Conservation (phyloP, 371 early-diverging fungal species). For the Vairimorpha necatrix region DNA sequence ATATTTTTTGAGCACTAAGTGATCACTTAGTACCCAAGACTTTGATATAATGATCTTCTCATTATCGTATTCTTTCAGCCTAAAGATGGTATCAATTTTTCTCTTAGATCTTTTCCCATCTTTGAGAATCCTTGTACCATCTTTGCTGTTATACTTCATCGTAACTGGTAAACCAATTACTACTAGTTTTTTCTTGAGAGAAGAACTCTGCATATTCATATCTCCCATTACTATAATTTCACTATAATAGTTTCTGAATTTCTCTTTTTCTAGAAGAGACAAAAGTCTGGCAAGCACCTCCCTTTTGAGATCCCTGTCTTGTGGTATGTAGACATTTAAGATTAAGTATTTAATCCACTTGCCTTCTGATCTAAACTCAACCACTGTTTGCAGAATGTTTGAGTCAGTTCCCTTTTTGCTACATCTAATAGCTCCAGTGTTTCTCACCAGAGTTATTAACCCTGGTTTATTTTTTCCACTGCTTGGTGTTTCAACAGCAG, state of each 20-base stretch:
- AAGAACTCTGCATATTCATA: slow-evolving; percentile 4
- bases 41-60: slow-evolving; percentile 3
- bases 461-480: no score
- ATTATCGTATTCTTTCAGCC: background rate
- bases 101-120: background rate
- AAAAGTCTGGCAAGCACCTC: background rate
- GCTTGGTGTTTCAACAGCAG: no score
- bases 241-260: background rate
- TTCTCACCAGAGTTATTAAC: no score
- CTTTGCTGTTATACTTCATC: background rate
- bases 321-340: slow-evolving; percentile 5
- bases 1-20: slow-evolving; percentile 6
- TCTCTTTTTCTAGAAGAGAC: background rate
- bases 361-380: background rate
- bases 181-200: background rate
- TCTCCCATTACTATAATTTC: background rate
- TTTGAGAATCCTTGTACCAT: slow-evolving; percentile 1
- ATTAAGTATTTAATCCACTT: slow-evolving; percentile 1
- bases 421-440: no score
- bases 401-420: no score
- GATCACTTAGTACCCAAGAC: slow-evolving; percentile 2
- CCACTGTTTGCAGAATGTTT: background rate
- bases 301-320: background rate
- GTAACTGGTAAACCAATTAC: background rate
- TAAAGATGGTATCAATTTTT: background rate